A percentile compares a stretch with the other conserved stretches of the same genome.
These are phyloP conservation scores for Picea mariana DNA, from an alignment of 83 land plant species.

Conservation along the genomic window DNA sequence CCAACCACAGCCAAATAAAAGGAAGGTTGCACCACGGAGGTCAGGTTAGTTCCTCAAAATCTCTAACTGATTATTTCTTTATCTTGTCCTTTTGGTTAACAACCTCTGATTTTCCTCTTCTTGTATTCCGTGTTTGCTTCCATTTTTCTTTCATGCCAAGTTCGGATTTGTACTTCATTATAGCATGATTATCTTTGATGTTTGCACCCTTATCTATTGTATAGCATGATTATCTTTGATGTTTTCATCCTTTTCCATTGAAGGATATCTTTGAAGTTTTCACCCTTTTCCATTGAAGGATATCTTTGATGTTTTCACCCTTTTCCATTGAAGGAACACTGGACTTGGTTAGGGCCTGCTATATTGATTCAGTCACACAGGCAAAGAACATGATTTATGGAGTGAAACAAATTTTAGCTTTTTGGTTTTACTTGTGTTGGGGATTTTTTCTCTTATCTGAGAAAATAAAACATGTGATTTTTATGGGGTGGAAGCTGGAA, in stretches of 20 bases:
- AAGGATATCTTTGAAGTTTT: not conserved
- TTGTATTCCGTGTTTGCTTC: not conserved
- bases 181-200: not conserved
- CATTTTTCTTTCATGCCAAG: not conserved
- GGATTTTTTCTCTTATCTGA: not conserved
- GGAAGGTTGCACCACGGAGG: not conserved
- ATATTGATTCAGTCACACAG: no score
- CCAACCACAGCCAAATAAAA: no score
- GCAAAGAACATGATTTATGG: no score
- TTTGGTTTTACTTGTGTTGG: not conserved
- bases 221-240: not conserved
- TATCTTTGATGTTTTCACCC: not conserved
- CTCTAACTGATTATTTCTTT: not conserved
- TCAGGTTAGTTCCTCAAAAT: conserved; percentile 38
- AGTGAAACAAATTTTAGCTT: not conserved
- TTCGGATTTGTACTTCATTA: not conserved
- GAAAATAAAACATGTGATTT: no score
- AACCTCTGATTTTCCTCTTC: not conserved
- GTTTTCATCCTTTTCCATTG: not conserved
- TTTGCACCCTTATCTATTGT: not conserved
- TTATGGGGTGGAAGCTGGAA: no score
- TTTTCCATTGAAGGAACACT: no score
- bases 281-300: no score
- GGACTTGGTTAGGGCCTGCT: no score
- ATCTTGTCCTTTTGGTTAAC: not conserved